Base-by-base conservation (phyloP, 768 basidiomycete species). In the Hericium coralloides region DNA sequence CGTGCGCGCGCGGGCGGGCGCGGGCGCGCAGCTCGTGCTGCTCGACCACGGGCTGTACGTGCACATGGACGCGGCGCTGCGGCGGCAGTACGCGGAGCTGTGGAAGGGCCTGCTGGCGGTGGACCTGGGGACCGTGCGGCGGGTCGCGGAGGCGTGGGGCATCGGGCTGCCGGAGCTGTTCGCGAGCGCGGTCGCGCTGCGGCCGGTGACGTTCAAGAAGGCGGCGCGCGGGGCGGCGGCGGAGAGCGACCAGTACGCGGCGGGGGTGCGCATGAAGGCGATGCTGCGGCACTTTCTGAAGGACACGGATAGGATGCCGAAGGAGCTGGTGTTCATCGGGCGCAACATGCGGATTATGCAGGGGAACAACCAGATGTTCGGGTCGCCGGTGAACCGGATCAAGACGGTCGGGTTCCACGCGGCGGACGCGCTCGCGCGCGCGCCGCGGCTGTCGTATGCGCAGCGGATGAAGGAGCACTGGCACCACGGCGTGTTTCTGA, bases 21-120 rank as follows among this genome's bases (percentile, higher is more conserved):
- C 61, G 8, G 63, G 68, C 5, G 77, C 83, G 2, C 85, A 89
- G 63, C 75, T 92, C 59, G 87, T 97, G 36, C 75, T 97, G 12
- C 82, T 98, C 63, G 95, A 98, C 67, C 95, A 98, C 67, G 95
- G 95, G 1, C 73, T 98, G 12, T 97, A 95, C 66, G 89, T 95
- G 39, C 74, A 75, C 8, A 78, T 93, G 3, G 69, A 81, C 15
- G 79, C 85, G 17, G 67, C 74, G 1, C 92, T 97, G 68, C 79
- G 81, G 59, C 72, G 77, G 36, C 81, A 95, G 56, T 95, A 94
- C 75, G 85, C 87, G 17, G 71, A 74, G 4, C 73, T 95, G 4
- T 94, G 92, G 92, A 77, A 82, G 52, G 78, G 77, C 17, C 76
- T 87, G 64, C 70, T 84, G 18, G 74, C 75, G 1, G 76, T 76